Base-by-base conservation (phyloP, 371 early-diverging fungal species). In the Chytridiales sp. region DNA sequence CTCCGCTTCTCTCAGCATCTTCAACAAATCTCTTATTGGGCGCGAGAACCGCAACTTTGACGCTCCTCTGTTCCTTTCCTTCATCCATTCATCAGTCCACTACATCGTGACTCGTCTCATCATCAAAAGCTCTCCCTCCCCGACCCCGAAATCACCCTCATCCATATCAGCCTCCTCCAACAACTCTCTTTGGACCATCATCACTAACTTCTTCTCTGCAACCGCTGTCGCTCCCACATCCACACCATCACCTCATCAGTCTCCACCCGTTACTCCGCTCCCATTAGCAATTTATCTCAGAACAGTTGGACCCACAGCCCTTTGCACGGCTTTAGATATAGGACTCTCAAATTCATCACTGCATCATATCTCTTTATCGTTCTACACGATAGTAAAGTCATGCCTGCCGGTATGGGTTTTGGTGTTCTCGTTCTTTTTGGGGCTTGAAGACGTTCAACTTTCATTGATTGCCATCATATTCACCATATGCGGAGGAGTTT, bases 381-480 rank as follows among this genome's bases (percentile, higher is more conserved):
- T 95, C 65, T 94, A 94, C 74, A 96, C 95, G 8, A 92, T 95
- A 89, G 90, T 95, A 61, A 97, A 97, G 68, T 91, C 92, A 21
- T 85, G 86, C 29, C 84, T 88, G 9, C 91, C 92, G 15, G 86
- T 92, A 9, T 95, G 89, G 81, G 91, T 93, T 5, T 76, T 97
- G 15, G 27, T 91, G 9, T 95, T 96, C 72, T 90, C 96, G 4
- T 89, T 93, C 57, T 58, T 90, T 6, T 94, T 95, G 69, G 75
- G 87, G 3, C 82, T 95, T 40, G 96, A 95, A 62, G 75, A 79
- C 26, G 22, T 64, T 66, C 85, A n/a, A 77, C 80, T 32, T 47
- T 65, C 69, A 42, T 69, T 95, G 22, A 74, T 88, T 26, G 67
- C 70, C 2, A 83, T 91, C 58, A 92, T 97, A 30, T 67, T 80